Conservation (phyloP, 306 rosid genomes). For the Phaseolus lunatus region DNA sequence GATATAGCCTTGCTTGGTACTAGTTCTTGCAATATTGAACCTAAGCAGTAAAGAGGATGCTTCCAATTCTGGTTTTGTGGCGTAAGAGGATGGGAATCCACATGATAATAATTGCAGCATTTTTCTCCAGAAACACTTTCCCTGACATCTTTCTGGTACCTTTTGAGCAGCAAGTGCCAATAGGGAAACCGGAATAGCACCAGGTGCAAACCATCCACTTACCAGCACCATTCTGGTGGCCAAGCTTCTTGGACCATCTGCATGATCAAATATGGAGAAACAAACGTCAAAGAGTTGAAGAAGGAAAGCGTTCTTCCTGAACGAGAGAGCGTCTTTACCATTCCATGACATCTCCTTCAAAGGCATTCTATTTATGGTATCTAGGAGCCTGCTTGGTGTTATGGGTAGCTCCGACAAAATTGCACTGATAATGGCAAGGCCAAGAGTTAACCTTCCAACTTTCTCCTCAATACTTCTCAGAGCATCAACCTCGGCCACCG, state of each 20-base stretch:
- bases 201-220: slow-evolving; percentile 90
- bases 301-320: slow-evolving; percentile 72
- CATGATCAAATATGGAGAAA: slow-evolving; percentile 91
- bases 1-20: slow-evolving; percentile 63
- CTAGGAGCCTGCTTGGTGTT: slow-evolving; percentile 78
- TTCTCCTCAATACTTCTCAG: slow-evolving; percentile 81
- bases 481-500: slow-evolving; percentile 76
- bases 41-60: slow-evolving; percentile 86
- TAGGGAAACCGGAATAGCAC: slow-evolving; percentile 68
- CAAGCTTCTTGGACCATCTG: slow-evolving; percentile 88
- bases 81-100: slow-evolving; percentile 64
- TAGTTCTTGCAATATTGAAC: slow-evolving; percentile 72
- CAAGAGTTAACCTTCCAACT: slow-evolving; percentile 75
- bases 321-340: slow-evolving; percentile 59
- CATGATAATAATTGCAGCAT: slow-evolving; percentile 62
- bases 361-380: slow-evolving; percentile 84
- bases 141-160: slow-evolving; percentile 65
- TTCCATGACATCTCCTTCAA: slow-evolving; percentile 79
- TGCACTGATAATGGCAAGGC: slow-evolving; percentile 78
- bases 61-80: slow-evolving; percentile 74
- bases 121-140: slow-evolving; percentile 62
- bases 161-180: slow-evolving; percentile 74
- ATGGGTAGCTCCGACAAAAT: slow-evolving; percentile 85
- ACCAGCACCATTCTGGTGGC: slow-evolving; percentile 85
- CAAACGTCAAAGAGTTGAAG: slow-evolving; percentile 85